These are phyloP conservation scores for Boletus reticuloceps DNA, from an alignment of 768 basidiomycete genomes.

Conservation along the genomic window DNA sequence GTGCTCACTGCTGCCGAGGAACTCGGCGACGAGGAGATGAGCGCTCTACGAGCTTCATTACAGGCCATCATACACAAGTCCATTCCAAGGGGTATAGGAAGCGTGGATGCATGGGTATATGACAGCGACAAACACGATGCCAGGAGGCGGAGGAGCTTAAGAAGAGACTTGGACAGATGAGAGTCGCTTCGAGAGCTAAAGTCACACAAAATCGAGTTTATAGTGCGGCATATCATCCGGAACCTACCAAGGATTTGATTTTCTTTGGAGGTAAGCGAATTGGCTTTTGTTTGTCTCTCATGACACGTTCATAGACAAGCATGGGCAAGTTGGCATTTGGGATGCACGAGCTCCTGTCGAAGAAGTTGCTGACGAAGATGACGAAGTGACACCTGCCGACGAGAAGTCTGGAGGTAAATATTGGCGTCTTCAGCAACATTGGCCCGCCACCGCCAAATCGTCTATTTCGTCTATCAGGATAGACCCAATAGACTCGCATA, in stretches of 20 bases:
- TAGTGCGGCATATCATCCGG: conserved; percentile 79
- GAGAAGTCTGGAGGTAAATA: conserved; percentile 68
- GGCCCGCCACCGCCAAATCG: conserved; percentile 78
- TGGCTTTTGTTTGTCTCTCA: neutral
- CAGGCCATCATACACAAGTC: conserved; percentile 36
- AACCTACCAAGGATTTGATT: conserved; percentile 74
- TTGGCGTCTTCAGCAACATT: conserved; percentile 79
- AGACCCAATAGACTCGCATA: conserved; percentile 73
- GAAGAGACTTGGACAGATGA: conserved; percentile 51
- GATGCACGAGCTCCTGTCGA: conserved; percentile 72
- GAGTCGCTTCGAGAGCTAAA: conserved; percentile 75
- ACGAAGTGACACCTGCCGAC: conserved; percentile 36
- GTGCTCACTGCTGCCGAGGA: conserved; percentile 52
- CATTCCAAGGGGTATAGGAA: conserved; percentile 38
- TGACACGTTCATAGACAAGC: conserved; percentile 59
- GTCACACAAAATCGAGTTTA: conserved; percentile 76
- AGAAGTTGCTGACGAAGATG: conserved; percentile 67
- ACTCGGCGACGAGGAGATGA: conserved; percentile 42
- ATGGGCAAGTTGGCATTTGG: conserved; percentile 83
- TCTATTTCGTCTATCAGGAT: conserved; percentile 78
- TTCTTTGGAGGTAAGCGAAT: conserved; percentile 70
- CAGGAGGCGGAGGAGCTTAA: conserved; percentile 52
- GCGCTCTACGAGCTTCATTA: conserved; percentile 45
- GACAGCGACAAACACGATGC: conserved; percentile 46
- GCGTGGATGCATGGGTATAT: conserved; percentile 52